Percentiles rank a stretch among this genome's conserved stretches.
Evolutionary conservation across 805 yeast species (phyloP).

Genomic region (Candida hispaniensis): DNA sequence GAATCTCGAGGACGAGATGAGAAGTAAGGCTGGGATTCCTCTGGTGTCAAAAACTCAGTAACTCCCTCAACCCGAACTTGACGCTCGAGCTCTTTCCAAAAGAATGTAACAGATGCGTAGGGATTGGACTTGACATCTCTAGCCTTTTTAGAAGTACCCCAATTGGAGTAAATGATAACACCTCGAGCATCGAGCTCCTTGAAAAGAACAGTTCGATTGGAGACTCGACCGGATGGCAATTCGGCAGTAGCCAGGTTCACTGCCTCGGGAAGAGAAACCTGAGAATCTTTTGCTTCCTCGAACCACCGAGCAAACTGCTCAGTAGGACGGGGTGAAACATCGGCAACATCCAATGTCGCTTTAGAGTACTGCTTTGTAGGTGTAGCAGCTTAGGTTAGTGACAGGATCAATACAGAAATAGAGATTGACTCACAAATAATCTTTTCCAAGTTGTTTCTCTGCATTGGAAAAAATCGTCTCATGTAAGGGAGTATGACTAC

Average conservation of each 20-base stretch:
- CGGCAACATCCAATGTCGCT: constrained; percentile 43
- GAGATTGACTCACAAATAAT: no score
- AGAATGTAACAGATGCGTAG: constrained; percentile 73
- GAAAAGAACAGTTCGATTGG: constrained; percentile 72
- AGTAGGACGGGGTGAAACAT: constrained; percentile 52
- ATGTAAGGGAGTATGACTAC: no score
- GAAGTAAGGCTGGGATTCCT: constrained; percentile 68
- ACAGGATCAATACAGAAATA: no score
- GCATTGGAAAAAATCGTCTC: no score
- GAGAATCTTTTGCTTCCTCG: constrained; percentile 49
- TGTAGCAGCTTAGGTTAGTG: constrained; percentile 84
- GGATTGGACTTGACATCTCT: constrained; percentile 61
- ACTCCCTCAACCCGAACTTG: constrained; percentile 89
- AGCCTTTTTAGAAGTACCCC: constrained; percentile 79
- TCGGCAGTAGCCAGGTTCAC: constrained; percentile 81
- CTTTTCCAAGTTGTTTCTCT: no score
- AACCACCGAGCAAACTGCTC: constrained; percentile 80
- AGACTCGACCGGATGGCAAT: constrained; percentile 82
- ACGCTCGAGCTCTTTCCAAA: constrained; percentile 85
- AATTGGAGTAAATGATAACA: constrained; percentile 80
- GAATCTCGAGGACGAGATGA: constrained; percentile 87
- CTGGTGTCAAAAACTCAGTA: constrained; percentile 61
- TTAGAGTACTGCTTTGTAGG: constrained; percentile 80
- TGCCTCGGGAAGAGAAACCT: constrained; percentile 67
- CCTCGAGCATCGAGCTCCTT: constrained; percentile 84